Evolutionary conservation across 2,329 filamentous ascomycete species (phyloP).

Genomic region (Dactylellina leptospora): DNA sequence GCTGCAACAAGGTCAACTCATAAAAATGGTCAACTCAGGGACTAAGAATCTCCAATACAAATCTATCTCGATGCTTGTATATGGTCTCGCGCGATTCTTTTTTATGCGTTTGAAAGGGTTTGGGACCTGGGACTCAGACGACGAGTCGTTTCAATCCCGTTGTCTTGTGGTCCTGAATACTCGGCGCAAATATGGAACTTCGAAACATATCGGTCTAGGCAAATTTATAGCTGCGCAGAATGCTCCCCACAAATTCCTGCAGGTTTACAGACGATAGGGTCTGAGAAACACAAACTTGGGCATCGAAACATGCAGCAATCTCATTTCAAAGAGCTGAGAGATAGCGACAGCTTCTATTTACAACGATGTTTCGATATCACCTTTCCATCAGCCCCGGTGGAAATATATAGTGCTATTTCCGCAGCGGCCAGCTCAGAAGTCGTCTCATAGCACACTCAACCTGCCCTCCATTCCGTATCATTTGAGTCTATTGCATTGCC

Average conservation of each 20-base stretch:
- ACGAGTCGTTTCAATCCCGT: not conserved
- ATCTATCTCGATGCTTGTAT: too few relatives aligned
- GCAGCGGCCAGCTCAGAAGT: not conserved
- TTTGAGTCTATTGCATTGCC: not conserved
- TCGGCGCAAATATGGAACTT: constrained; percentile 45
- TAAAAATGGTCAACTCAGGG: too few relatives aligned
- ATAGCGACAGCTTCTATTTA: constrained; percentile 21
- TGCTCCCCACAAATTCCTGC: constrained; percentile 7
- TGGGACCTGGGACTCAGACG: constrained; percentile 1
- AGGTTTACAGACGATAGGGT: constrained; percentile 16
- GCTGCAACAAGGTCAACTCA: constrained; percentile 32
- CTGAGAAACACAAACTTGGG: constrained; percentile 49
- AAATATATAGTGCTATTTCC: constrained; percentile 30
- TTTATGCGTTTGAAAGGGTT: constrained; percentile 9
- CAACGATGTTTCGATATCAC: constrained; percentile 24
- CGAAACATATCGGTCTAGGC: constrained; percentile 51
- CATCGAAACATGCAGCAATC: constrained; percentile 38
- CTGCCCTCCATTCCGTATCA: not conserved
- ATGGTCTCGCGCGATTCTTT: too few relatives aligned
- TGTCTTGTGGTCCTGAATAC: constrained; percentile 15
- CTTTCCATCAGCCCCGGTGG: constrained; percentile 15
- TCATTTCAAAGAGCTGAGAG: constrained; percentile 39
- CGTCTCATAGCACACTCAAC: not conserved
- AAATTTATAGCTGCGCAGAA: constrained; percentile 22
- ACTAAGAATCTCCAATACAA: too few relatives aligned